Base-by-base conservation (phyloP, 768 basidiomycete species). In the Panaeolus papilionaceus region DNA sequence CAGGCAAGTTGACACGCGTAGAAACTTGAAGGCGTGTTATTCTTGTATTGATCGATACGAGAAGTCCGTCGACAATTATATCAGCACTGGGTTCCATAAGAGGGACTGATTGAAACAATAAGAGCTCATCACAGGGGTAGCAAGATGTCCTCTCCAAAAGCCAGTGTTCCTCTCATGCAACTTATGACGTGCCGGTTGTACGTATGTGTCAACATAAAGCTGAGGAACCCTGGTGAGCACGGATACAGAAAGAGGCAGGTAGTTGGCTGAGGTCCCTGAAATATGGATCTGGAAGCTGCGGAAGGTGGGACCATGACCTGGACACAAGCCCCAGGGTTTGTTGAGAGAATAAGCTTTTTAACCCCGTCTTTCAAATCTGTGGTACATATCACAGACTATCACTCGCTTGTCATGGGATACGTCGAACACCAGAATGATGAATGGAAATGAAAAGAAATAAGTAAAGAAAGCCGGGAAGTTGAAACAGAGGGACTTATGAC, bases 181-280 rank as follows among this genome's bases (percentile, higher is more conserved):
- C 16, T 3, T 18, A 16, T 44, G 42, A 44, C 14, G 42, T 44
- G 42, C 18, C 18, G 16, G 42, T 33, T 33, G 33, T 33, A 33
- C 9, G 40, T 10, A 45, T 45, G 47, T 18, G 20, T 49, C 23
- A 20, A 49, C 6, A 49, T 1, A 18, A 6, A 45, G 47, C 3
- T 20, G 47, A 49, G 47, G 20, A 49, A 49, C 47, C 47, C 47
- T 49, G 47, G 47, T 23, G n/a, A 49, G 47, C 47, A 23, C 9
- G 23, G 23, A 7, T 5, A 20, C 20, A 6, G 20, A 23, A 20
- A 49, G 16, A 23, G 20, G 20, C 47, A 49, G 47, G 20, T 49
- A 45, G 9, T 20, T 9, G 47, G 47, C 8, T 26, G 9, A 49
- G 2, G 20, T 14, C 42, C 42, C 42, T 44, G 42, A 44, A 44